These are phyloP conservation scores for Diaporthe ilicicola DNA, from an alignment of 2,329 filamentous ascomycete species.

Conservation along the genomic window DNA sequence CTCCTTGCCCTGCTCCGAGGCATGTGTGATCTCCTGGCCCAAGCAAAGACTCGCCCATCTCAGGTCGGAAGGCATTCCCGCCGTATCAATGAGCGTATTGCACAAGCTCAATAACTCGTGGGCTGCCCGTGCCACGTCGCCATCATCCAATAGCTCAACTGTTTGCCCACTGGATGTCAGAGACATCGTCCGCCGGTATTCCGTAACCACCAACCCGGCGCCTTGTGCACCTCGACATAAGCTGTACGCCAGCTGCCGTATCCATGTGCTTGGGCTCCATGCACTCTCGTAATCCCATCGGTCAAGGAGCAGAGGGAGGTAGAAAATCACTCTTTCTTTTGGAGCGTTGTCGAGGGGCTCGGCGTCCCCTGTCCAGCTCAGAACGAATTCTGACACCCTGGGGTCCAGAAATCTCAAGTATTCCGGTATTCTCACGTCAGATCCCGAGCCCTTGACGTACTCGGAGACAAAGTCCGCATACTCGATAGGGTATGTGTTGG, in stretches of 20 bases:
- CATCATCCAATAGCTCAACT: conserved; percentile 39
- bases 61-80: conserved; percentile 27
- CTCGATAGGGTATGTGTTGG: conserved; percentile 30
- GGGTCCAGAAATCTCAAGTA: conserved; percentile 40
- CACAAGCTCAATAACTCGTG: conserved; percentile 35
- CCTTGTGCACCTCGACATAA: conserved; percentile 30
- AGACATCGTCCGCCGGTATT: conserved; percentile 49
- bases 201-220: conserved; percentile 39
- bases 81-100: neutral
- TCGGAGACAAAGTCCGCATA: conserved; percentile 40
- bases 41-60: conserved; percentile 48
- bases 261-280: conserved; percentile 48
- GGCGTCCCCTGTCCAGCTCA: conserved; percentile 34
- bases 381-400: conserved; percentile 38
- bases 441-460: conserved; percentile 23
- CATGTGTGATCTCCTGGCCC: conserved; percentile 47
- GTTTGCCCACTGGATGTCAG: conserved; percentile 42
- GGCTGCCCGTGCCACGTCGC: conserved; percentile 37
- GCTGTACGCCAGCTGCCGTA: conserved; percentile 49
- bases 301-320: conserved; percentile 51
- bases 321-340: conserved; percentile 44
- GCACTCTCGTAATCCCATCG: conserved; percentile 47
- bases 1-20: conserved; percentile 42
- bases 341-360: conserved; percentile 7
- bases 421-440: neutral